Percentiles rank a stretch among this genome's conserved stretches.
phyloP scores from a whole-genome alignment of 345 rosid genomes.

The Populus deltoides region DNA sequence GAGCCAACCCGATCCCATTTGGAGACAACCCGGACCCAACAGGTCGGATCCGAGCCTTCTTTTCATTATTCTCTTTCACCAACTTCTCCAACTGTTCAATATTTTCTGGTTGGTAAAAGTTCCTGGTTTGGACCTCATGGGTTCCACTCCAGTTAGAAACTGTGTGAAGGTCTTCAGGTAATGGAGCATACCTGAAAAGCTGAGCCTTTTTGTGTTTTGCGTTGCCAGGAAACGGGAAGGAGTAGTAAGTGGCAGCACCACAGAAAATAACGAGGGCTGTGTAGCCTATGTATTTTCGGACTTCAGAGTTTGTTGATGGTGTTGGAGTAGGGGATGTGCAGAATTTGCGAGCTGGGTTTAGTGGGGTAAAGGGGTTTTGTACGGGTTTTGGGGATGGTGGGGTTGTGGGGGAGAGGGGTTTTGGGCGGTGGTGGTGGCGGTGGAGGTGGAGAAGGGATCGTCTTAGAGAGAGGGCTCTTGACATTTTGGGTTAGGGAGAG shows the following conservation, averaged over 20 bases:
- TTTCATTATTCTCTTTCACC: slow-evolving; percentile 58
- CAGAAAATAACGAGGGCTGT: slow-evolving; percentile 71
- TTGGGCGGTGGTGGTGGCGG: neutral
- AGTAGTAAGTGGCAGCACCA: slow-evolving; percentile 84
- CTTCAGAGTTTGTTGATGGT: slow-evolving; percentile 54
- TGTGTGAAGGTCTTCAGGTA: slow-evolving; percentile 91
- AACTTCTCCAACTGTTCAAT: slow-evolving; percentile 60
- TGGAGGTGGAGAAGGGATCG: slow-evolving; percentile 35
- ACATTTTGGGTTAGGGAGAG: slow-evolving; percentile 32
- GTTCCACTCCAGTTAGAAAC: slow-evolving; percentile 98
- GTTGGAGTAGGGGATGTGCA: slow-evolving; percentile 42
- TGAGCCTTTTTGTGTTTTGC: slow-evolving; percentile 93
- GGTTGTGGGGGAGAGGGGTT: slow-evolving; percentile 19
- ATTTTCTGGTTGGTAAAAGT: slow-evolving; percentile 80
- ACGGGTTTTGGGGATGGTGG: slow-evolving; percentile 17
- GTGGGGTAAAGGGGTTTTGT: slow-evolving; percentile 17
- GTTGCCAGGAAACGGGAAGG: slow-evolving; percentile 71
- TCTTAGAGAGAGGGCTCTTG: slow-evolving; percentile 44
- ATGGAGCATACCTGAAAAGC: slow-evolving; percentile 82
- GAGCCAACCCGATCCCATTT: slow-evolving; percentile 82
- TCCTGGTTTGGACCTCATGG: slow-evolving; percentile 93
- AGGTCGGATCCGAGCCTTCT: slow-evolving; percentile 64
- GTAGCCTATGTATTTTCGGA: slow-evolving; percentile 81
- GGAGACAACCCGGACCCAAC: slow-evolving; percentile 94
- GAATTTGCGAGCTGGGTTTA: slow-evolving; percentile 36